Percentiles rank a stretch among this genome's conserved stretches.
These are phyloP conservation scores for Mycena galericulata DNA, from an alignment of 768 basidiomycete species.

Conservation along the genomic window DNA sequence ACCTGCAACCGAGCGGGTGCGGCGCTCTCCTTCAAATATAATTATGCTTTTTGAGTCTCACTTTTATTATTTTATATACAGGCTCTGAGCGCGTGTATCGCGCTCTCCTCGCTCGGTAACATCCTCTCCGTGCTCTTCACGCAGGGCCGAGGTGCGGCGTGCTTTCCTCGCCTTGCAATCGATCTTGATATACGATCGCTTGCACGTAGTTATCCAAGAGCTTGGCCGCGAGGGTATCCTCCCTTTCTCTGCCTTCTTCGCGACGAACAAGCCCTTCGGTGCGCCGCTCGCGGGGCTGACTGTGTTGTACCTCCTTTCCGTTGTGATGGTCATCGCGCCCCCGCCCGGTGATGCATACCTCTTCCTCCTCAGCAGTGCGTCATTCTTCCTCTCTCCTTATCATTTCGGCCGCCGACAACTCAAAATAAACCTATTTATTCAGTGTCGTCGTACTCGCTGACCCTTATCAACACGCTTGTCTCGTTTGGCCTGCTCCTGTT, in stretches of 20 bases:
- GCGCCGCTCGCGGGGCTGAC: conserved; percentile 69
- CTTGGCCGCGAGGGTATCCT: conserved; percentile 73
- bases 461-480: conserved; percentile 33
- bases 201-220: conserved; percentile 64
- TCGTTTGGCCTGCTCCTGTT: conserved; percentile 38
- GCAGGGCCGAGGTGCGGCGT: conserved; percentile 46
- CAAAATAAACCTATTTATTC: neutral
- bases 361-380: conserved; percentile 70
- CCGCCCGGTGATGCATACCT: conserved; percentile 78
- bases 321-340: conserved; percentile 51
- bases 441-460: conserved; percentile 39
- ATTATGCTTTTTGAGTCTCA: neutral
- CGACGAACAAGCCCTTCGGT: conserved; percentile 70
- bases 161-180: neutral
- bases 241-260: conserved; percentile 71
- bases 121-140: conserved; percentile 61
- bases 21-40: conserved; percentile 38
- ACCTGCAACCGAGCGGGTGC: conserved; percentile 57
- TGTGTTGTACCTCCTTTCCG: conserved; percentile 55
- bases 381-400: neutral
- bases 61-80: neutral
- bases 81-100: conserved; percentile 56
- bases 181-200: no score
- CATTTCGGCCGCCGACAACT: neutral
- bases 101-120: conserved; percentile 70